Conservation (phyloP, 2,329 filamentous ascomycete genomes). For the Parastagonospora avenae region DNA sequence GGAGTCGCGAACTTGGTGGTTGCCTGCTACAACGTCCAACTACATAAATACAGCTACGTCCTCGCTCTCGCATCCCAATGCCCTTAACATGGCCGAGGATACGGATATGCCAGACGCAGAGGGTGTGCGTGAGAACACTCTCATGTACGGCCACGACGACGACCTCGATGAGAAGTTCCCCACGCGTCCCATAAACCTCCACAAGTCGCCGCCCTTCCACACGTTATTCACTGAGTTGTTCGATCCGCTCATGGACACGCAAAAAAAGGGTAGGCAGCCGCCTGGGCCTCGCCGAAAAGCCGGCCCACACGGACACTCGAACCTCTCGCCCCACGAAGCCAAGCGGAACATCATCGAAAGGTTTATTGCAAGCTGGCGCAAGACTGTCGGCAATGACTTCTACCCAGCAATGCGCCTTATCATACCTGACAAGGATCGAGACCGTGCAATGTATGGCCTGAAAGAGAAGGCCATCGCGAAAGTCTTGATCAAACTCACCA, state of each 20-base stretch:
- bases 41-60: slow-evolving; percentile 3
- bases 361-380: slow-evolving; percentile 86
- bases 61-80: slow-evolving; percentile 10
- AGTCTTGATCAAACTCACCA: slow-evolving; percentile 87
- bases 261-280: slow-evolving; percentile 67
- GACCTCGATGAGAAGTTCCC: slow-evolving; percentile 66
- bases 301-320: slow-evolving; percentile 63
- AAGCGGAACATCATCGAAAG: slow-evolving; percentile 80
- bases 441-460: slow-evolving; percentile 89
- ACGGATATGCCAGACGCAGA: slow-evolving; percentile 49
- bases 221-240: slow-evolving; percentile 79
- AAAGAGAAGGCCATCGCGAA: slow-evolving; percentile 93
- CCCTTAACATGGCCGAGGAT: slow-evolving; percentile 35
- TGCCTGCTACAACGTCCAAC: slow-evolving; percentile 9
- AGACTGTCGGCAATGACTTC: slow-evolving; percentile 87
- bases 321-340: slow-evolving; percentile 74
- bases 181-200: slow-evolving; percentile 79
- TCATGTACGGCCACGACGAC: slow-evolving; percentile 55
- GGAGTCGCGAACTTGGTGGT: slow-evolving; percentile 13
- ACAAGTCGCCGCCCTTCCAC: slow-evolving; percentile 80
- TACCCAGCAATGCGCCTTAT: slow-evolving; percentile 93
- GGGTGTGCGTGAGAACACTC: slow-evolving; percentile 53
- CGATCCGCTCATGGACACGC: slow-evolving; percentile 78
- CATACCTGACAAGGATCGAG: slow-evolving; percentile 88
- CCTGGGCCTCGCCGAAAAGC: slow-evolving; percentile 61